Percentiles rank a stretch among this genome's conserved stretches.
Conservation (phyloP, 2,329 filamentous ascomycete genomes). For the Ceratocystis colombiana region DNA sequence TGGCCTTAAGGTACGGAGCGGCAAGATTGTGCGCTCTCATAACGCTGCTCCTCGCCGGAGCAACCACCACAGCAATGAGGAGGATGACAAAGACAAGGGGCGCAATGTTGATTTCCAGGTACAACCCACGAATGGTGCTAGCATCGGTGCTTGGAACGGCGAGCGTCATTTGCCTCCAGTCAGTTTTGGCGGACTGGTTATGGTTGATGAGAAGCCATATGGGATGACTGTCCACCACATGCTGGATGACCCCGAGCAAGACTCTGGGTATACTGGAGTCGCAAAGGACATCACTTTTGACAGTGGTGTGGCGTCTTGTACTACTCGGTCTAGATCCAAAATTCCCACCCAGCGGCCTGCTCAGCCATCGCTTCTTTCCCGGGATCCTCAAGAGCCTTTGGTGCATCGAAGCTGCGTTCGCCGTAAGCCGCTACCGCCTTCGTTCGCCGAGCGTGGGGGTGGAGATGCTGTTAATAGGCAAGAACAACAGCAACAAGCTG, state of each 20-base stretch:
- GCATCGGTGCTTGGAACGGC: slow-evolving; percentile 81
- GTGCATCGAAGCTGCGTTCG: slow-evolving; percentile 19
- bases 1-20: slow-evolving; percentile 61
- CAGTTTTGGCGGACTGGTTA: slow-evolving; percentile 76
- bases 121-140: slow-evolving; percentile 72
- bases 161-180: slow-evolving; percentile 81
- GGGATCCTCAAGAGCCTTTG: neutral
- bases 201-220: slow-evolving; percentile 74
- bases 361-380: neutral
- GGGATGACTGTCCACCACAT: slow-evolving; percentile 98
- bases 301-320: neutral
- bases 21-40: slow-evolving; percentile 54
- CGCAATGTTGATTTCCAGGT: slow-evolving; percentile 70
- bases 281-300: slow-evolving; percentile 15
- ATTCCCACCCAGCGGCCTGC: too few relatives aligned
- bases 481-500: neutral
- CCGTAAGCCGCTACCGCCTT: slow-evolving; percentile 15
- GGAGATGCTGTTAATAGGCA: neutral
- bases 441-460: neutral
- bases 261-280: slow-evolving; percentile 3
- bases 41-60: slow-evolving; percentile 35
- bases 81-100: slow-evolving; percentile 33
- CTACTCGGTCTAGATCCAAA: neutral
- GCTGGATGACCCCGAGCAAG: slow-evolving; percentile 58
- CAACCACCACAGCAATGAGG: neutral